Base-by-base conservation (phyloP, 225 moss, liverwort and hornwort genomes). In the Lunularia cruciata region DNA sequence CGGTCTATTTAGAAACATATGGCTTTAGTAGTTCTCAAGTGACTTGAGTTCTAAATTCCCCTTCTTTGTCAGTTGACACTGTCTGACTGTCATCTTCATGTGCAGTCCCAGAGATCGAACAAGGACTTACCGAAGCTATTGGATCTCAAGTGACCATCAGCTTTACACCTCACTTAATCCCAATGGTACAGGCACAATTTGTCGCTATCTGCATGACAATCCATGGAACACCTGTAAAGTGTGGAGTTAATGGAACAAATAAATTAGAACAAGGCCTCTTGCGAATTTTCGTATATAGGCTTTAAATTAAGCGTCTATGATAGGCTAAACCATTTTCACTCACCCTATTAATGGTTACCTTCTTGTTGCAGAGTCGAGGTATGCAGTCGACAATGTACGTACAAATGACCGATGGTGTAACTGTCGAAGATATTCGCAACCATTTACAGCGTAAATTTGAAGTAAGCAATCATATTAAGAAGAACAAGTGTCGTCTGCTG, bases 331-430 rank as follows among this genome's bases (percentile, higher is more conserved):
- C 3, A 43, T 43, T 11, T 43, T 0, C 16, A 1, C 16, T 43
- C 43, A 1, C 16, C 16, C 43, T 22, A 57, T 27, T 57, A 22
- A 61, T 39, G 40, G 5, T 8, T 14, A 22, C 39, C 5, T 66
- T 3, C 12, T 48, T 27, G 38, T 1, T 16, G 36, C 74, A 88
- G 88, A 92, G 86, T 70, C 86, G 92, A 74, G 92, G 92, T 71
- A 92, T 92, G 92, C 58, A 89, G 82, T 79, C 89, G 5, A 92
- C 92, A 20, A 89, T 83, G 62, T 92, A 87, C 61, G 86, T 92
- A 64, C 80, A 89, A 70, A 82, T 89, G 79, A 78, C 87, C 72
- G 60, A 80, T 62, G 87, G 83, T 25, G 84, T 78, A 23, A 81
- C 83, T 31, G 73, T 73, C 26, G 79, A 83, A 36, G 86, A 92